phyloP scores from a whole-genome alignment of 352 stramenopile species.

The Peronospora farinosa region DNA sequence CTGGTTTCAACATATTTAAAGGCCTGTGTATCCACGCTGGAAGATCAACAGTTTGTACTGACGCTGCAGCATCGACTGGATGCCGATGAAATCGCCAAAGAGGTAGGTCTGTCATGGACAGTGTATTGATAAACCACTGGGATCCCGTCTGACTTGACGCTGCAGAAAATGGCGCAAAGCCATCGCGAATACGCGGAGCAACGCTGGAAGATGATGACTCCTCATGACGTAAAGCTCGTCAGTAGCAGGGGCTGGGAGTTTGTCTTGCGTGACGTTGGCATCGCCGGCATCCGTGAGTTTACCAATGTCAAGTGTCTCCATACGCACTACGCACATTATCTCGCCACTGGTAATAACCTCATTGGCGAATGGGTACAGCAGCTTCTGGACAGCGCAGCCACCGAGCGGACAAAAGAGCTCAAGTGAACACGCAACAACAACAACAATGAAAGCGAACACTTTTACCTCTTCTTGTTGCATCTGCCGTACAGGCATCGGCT shows the following conservation, averaged over 20 bases:
- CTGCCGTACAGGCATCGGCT: constrained; percentile 5
- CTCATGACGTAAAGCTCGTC: constrained; percentile 35
- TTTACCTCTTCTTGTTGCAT: constrained; percentile 19
- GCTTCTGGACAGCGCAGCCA: constrained; percentile 27
- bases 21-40: constrained; percentile 43
- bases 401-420: constrained; percentile 14
- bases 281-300: constrained; percentile 52
- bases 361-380: constrained; percentile 64
- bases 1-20: constrained; percentile 41
- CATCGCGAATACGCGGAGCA: constrained; percentile 43
- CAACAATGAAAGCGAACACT: constrained; percentile 12
- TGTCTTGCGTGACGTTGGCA: constrained; percentile 44
- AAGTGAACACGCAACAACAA: constrained; percentile 10
- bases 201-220: constrained; percentile 48
- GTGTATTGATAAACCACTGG: background rate
- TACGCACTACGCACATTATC: constrained; percentile 66
- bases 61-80: constrained; percentile 37
- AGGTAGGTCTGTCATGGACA: constrained; percentile 20
- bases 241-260: constrained; percentile 34
- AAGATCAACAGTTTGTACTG: constrained; percentile 46
- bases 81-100: constrained; percentile 23
- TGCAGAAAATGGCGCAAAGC: constrained; percentile 39
- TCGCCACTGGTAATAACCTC: constrained; percentile 45
- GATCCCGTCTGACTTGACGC: background rate
- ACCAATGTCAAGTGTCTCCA: constrained; percentile 67